Evolutionary conservation across 2,329 filamentous ascomycete genomes (phyloP).

Genomic region (Cercospora brassicicola): DNA sequence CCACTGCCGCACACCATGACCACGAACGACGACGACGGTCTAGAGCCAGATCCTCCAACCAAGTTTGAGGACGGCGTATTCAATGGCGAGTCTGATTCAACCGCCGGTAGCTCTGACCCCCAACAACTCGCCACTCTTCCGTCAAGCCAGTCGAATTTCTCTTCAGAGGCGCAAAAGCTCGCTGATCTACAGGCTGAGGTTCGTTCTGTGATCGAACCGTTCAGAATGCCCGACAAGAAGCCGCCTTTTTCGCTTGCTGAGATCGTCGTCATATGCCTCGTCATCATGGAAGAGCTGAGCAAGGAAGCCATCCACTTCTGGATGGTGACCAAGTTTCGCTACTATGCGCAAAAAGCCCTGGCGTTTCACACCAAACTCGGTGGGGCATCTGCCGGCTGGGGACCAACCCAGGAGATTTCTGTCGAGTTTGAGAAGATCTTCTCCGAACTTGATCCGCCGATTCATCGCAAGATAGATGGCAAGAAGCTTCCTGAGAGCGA

Average conservation of each 20-base stretch:
- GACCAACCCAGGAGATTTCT: not conserved
- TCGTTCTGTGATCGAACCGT: not conserved
- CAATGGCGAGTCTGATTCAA: not conserved
- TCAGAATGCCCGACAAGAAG: not conserved
- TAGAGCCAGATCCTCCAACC: not conserved
- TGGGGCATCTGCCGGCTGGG: not conserved
- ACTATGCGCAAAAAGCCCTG: not conserved
- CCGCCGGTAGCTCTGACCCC: not conserved
- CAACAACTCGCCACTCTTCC: not conserved
- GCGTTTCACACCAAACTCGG: not conserved
- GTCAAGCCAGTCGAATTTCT: not conserved
- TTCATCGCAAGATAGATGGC: not conserved
- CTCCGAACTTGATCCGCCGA: not conserved
- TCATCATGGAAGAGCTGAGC: not conserved
- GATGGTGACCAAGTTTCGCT: slow-evolving; percentile 1
- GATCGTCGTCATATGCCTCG: slow-evolving; percentile 11
- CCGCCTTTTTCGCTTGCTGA: slow-evolving; percentile 13
- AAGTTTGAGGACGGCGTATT: not conserved
- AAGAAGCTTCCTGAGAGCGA: not conserved
- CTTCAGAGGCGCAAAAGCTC: not conserved
- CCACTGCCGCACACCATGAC: not conserved
- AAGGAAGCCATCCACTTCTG: slow-evolving; percentile 1
- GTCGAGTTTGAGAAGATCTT: not conserved
- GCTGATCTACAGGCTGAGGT: not conserved
- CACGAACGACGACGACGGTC: not conserved